Base-by-base conservation (phyloP, 768 basidiomycete genomes). In the Strobilomyces confusus region DNA sequence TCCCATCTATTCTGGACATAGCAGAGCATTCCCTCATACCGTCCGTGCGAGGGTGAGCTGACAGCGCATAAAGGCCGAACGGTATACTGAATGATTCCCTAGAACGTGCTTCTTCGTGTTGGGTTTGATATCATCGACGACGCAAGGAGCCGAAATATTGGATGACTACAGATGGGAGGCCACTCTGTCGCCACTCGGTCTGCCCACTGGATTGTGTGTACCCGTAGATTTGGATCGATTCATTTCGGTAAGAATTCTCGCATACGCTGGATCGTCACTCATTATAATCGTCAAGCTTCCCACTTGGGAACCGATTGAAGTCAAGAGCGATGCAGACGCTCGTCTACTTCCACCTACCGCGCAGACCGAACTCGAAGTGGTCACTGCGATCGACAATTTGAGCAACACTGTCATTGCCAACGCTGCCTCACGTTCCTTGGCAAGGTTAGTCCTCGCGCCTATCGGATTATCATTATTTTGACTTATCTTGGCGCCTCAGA, bases 91-190 rank as follows among this genome's bases (percentile, higher is more conserved):
- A 50, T 41, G 29, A 37, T n/a, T 11, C 57, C 26, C 11, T 38
- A 98, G 95, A 15, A 98, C 97, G 4, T 95, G 94, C 65, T 98
- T 95, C 75, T 98, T 92, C 61, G 92, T 97, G 5, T 76, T 99
- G 9, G 95, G 95, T 1, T 76, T 98, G 44, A 87, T 98, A 47
- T 93, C 95, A 4, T 89, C 89, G 0, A 98, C 95, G 0, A 80
- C 83, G 2, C 87, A 92, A 73, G 97, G 97, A 2, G 88, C 92
- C 3, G 95, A 98, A 69, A 86, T 98, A 48, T 72, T 99, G 26
- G 89, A 92, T 48, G 95, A 98, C 62, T 90, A 87, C 63, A 79
- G 85, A 9, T 99, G 97, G 97, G 88, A 95, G 57, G 87, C 95
- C 12, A 93, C 93, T 15, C 72, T 90, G 26, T 89, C 89, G 5